Conservation (phyloP, 2,329 filamentous ascomycete species). For the Penicillium verrucosum region DNA sequence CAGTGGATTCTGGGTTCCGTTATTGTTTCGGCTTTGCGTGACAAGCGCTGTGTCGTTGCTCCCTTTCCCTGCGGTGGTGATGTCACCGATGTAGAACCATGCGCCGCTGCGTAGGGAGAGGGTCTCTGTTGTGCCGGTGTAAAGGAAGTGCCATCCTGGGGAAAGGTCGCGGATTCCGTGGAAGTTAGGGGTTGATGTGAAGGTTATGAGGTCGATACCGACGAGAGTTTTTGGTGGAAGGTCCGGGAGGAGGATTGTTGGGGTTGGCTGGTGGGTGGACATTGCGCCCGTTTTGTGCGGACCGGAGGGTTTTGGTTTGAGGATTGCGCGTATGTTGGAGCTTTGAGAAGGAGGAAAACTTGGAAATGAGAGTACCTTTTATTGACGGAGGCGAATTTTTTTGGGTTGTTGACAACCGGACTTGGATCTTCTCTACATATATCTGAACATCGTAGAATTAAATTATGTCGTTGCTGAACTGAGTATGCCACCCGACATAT, state of each 20-base stretch:
- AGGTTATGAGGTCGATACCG: conserved; percentile 56
- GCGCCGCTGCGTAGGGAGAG: conserved; percentile 60
- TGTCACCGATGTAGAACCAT: conserved; percentile 56
- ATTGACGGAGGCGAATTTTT: conserved; percentile 2
- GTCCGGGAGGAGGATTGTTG: conserved; percentile 43
- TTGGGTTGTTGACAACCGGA: neutral
- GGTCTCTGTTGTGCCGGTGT: conserved; percentile 56
- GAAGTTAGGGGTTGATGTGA: conserved; percentile 61
- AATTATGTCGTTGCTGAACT: neutral
- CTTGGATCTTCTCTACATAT: neutral
- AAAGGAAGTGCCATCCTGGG: conserved; percentile 59
- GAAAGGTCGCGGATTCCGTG: conserved; percentile 60
- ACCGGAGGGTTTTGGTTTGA: neutral
- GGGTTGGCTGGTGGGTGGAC: conserved; percentile 32
- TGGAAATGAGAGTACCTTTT: neutral
- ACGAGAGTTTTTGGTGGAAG: conserved; percentile 50
- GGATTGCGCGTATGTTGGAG: neutral
- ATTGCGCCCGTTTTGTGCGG: conserved; percentile 2
- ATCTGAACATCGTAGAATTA: neutral
- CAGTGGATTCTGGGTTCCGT: neutral
- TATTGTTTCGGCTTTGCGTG: conserved; percentile 15
- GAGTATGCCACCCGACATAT: too few relatives aligned
- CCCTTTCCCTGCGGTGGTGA: conserved; percentile 20
- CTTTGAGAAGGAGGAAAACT: neutral
- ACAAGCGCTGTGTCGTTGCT: conserved; percentile 17